Percentiles rank a stretch among this genome's conserved stretches.
These are phyloP conservation scores for Agrocybe pediades DNA, from an alignment of 768 basidiomycete genomes.

Conservation along the genomic window DNA sequence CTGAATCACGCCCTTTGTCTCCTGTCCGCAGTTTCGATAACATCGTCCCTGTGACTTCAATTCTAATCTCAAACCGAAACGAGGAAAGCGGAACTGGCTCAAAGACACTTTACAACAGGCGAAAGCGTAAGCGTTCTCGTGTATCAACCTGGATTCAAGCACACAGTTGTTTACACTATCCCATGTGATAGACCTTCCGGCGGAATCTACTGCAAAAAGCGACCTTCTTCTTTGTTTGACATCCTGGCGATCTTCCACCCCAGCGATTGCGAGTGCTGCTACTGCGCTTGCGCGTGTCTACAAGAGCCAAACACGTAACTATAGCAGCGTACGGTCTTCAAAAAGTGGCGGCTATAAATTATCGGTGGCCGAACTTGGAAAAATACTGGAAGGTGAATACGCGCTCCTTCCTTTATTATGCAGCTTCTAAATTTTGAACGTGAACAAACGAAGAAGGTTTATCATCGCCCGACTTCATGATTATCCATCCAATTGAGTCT, in stretches of 20 bases:
- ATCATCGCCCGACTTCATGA: conserved; percentile 74
- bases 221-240: conserved; percentile 54
- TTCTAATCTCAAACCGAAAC: conserved; percentile 15
- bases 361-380: conserved; percentile 46
- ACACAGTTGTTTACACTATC: background rate
- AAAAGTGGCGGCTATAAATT: conserved; percentile 32
- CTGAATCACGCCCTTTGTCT: conserved; percentile 64
- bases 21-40: conserved; percentile 36
- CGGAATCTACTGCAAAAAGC: conserved; percentile 5
- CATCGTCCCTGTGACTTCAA: conserved; percentile 18
- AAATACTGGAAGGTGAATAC: conserved; percentile 55
- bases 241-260: conserved; percentile 64
- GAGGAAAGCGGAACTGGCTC: background rate
- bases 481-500: conserved; percentile 61
- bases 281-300: conserved; percentile 42
- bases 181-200: background rate
- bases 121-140: conserved; percentile 1
- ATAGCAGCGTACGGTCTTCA: conserved; percentile 15
- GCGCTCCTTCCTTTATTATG: background rate
- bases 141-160: background rate
- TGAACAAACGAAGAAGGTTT: conserved; percentile 51
- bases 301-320: conserved; percentile 21
- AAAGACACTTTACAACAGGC: conserved; percentile 4
- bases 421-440: conserved; percentile 1
- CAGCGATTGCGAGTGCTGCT: conserved; percentile 61